Conservation (phyloP, 805 yeast genomes). For the Candida hungchunana region DNA sequence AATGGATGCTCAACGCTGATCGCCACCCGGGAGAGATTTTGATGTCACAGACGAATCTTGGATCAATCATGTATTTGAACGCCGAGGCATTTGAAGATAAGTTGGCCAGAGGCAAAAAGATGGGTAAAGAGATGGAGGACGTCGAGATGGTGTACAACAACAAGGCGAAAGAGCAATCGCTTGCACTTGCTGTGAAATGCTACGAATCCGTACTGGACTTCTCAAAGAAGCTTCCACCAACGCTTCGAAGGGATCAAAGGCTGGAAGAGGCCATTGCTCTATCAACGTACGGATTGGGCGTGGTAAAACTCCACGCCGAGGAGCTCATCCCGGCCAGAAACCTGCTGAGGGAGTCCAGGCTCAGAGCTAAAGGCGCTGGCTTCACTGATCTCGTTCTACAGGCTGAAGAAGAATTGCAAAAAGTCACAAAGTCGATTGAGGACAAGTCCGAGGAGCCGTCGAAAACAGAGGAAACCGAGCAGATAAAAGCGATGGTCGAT, state of each 20-base stretch:
- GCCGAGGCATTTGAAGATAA: slow-evolving; percentile 58
- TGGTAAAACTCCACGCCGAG: slow-evolving; percentile 59
- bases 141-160: slow-evolving; percentile 19
- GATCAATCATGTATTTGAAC: slow-evolving; percentile 62
- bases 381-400: slow-evolving; percentile 57
- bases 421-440: slow-evolving; percentile 32
- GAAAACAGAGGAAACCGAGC: slow-evolving; percentile 1
- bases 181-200: slow-evolving; percentile 34
- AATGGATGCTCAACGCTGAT: slow-evolving; percentile 72
- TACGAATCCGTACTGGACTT: slow-evolving; percentile 41
- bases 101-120: slow-evolving; percentile 32
- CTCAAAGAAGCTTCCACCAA: slow-evolving; percentile 36
- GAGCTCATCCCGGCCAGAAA: slow-evolving; percentile 54
- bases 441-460: slow-evolving; percentile 16
- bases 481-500: neutral
- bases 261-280: slow-evolving; percentile 69
- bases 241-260: slow-evolving; percentile 33
- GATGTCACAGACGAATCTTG: slow-evolving; percentile 64
- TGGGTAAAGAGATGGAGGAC: slow-evolving; percentile 10
- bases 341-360: slow-evolving; percentile 61
- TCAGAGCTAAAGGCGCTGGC: slow-evolving; percentile 64
- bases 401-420: slow-evolving; percentile 62
- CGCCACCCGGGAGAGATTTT: slow-evolving; percentile 60
- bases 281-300: slow-evolving; percentile 84
- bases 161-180: slow-evolving; percentile 27